Evolutionary conservation across 768 basidiomycete species (phyloP), one percentile per base, ranked within the genome.

Genomic region (Mycena venus): DNA sequence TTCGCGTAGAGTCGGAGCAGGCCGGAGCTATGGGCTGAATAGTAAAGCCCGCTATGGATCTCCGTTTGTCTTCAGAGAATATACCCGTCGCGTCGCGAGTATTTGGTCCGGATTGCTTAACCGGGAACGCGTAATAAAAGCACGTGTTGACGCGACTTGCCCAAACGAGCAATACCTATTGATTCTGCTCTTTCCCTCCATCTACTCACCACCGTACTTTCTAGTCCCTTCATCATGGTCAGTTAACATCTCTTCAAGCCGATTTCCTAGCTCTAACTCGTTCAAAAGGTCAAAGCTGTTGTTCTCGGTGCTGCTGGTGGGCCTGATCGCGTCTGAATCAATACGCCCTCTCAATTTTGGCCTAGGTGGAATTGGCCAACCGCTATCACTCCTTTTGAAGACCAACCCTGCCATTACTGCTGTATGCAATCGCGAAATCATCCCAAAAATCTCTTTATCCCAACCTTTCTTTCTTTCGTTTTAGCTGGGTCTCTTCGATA

Each of bases 221-320:
- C 49, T 51, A 51, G 27, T 25, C 25, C 47, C 49, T 17, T 25
- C 23, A 51, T 25, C 49, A 51, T 51, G 49, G 49, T 51, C 23
- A 27, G 25, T 23, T 49, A 14, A 10, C 8, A 47, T 51, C 19
- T 19, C 23, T 51, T 25, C 23, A 25, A n/a, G n/a, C 49, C 10
- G 49, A 51, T 51, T 11, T 25, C n/a, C 12, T 21, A 31, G 9
- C 42, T 75, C 69, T 11, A 27, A 23, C 36, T 44, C 29, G 47
- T 58, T 59, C 3, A 36, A 27, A 80, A 80, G 80, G 79, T 89
- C 72, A 96, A 97, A 85, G 96, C 91, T 88, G 96, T 96, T 82
- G 96, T 99, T 78, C 97, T 99, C 82, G 97, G 97, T 84, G 97
- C 97, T 86, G 94, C 95, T 84, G 96, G 96, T 95, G 79, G 66